Percentiles rank a stretch among this genome's conserved stretches.
Evolutionary conservation across 202 grass and related monocot species (phyloP).

Genomic region (Dendrocalamus latiflorus): DNA sequence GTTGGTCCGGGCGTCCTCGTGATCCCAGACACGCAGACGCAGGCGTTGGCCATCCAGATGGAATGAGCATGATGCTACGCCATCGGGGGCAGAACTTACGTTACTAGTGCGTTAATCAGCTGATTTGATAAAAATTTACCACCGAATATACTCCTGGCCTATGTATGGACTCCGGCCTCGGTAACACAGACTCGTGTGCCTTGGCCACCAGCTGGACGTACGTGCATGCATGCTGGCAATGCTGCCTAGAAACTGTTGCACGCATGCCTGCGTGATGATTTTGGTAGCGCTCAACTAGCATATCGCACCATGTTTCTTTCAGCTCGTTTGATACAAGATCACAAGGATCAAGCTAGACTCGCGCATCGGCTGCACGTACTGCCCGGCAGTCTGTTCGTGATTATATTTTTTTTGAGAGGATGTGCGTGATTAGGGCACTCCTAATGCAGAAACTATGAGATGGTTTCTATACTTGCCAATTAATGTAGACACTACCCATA

Average conservation of each 20-base stretch:
- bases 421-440: background rate
- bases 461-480: no score
- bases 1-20: slow-evolving; percentile 43
- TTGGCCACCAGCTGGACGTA: background rate
- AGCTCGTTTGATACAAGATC: background rate
- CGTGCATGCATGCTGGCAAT: background rate
- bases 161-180: background rate
- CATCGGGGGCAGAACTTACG: no score
- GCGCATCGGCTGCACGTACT: slow-evolving; percentile 4
- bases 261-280: background rate
- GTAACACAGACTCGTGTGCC: background rate
- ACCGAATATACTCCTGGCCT: slow-evolving; percentile 12
- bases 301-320: background rate
- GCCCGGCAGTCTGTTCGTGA: background rate
- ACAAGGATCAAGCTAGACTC: background rate
- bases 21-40: slow-evolving; percentile 53
- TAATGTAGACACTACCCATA: no score
- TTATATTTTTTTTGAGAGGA: no score
- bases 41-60: slow-evolving; percentile 46
- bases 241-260: background rate
- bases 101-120: no score
- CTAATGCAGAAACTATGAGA: no score
- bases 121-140: background rate
- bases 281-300: background rate
- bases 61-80: slow-evolving; percentile 25